Base-by-base conservation (phyloP, 768 basidiomycete genomes). In the Leucocoprinus leucothites region DNA sequence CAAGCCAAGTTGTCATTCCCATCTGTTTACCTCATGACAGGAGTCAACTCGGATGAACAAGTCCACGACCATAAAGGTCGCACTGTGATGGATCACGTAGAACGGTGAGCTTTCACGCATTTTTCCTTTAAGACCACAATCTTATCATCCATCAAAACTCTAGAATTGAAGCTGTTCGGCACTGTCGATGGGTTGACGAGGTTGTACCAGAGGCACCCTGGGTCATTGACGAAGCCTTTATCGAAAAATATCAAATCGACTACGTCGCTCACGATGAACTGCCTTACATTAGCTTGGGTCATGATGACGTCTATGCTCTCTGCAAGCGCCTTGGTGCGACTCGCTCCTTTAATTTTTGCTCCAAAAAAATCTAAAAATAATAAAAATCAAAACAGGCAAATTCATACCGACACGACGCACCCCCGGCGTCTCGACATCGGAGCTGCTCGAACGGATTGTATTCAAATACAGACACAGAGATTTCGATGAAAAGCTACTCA, bases 201-300 rank as follows among this genome's bases (percentile, higher is more conserved):
- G 87, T 99, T 45, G 76, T 97, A 21, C 81, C 91, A 4, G 89
- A 92, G 36, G 90, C 89, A 2, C 97, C 97, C 1, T 98, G 96
- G 97, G 75, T 92, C 38, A 77, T 98, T 56, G 84, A 87, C 60
- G 76, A 87, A 53, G 85, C 78, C 0, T 99, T 97, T 67, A 60
- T 98, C 21, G 81, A 90, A 43, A 87, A 87, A 69, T 85, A 90
- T 68, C 68, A 87, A 69, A 96, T 99, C 59, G 97, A 99, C 68
- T 99, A 98, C 63, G 88, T 98, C 44, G 95, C 95, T 2, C 97
- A 99, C 63, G 97, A 99, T 64, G 95, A 98, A 64, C 84, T 81
- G 50, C 91, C 94, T 0, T 98, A 98, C 63, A 80, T 80, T 2
- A 77, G 84, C 25, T 82, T 78, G n/a, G 91, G 88, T 1, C 78